A percentile compares a stretch with the other conserved stretches of the same genome.
phyloP scores from a whole-genome alignment of 2,329 filamentous ascomycete genomes.

The Scedosporium boydii region DNA sequence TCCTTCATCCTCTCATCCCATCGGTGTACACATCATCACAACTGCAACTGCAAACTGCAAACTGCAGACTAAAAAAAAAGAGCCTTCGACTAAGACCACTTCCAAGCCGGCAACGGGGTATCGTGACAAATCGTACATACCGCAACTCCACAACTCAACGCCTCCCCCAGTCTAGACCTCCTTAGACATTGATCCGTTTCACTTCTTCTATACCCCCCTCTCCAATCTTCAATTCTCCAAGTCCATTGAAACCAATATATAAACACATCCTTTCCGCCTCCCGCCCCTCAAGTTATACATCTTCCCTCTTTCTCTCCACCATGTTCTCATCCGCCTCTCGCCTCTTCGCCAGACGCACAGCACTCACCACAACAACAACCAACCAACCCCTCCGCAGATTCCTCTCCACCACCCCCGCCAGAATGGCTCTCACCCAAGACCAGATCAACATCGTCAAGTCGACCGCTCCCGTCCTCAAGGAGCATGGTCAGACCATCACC shows the following conservation, averaged over 20 bases:
- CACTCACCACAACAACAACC: background rate
- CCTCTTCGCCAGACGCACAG: background rate
- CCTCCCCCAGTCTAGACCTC: background rate
- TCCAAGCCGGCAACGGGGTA: background rate
- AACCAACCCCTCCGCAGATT: background rate
- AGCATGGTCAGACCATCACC: constrained; percentile 63
- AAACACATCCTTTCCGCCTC: background rate
- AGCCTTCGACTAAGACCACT: background rate
- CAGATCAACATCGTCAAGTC: constrained; percentile 68
- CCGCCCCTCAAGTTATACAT: background rate
- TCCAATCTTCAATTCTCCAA: background rate
- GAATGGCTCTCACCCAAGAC: constrained; percentile 45
- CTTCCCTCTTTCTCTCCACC: background rate
- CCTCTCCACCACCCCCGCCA: constrained; percentile 9
- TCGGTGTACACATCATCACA: background rate
- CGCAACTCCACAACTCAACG: background rate
- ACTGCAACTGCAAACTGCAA: background rate
- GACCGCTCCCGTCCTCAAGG: constrained; percentile 62
- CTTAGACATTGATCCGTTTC: background rate
- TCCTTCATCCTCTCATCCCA: background rate
- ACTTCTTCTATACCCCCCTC: background rate
- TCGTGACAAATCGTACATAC: background rate
- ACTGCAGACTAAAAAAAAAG: background rate
- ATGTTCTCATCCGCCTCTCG: constrained; percentile 4
- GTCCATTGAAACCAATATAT: background rate